Base-by-base conservation (phyloP, 805 yeast genomes). In the Zygosaccharomyces kombuchaensis region DNA sequence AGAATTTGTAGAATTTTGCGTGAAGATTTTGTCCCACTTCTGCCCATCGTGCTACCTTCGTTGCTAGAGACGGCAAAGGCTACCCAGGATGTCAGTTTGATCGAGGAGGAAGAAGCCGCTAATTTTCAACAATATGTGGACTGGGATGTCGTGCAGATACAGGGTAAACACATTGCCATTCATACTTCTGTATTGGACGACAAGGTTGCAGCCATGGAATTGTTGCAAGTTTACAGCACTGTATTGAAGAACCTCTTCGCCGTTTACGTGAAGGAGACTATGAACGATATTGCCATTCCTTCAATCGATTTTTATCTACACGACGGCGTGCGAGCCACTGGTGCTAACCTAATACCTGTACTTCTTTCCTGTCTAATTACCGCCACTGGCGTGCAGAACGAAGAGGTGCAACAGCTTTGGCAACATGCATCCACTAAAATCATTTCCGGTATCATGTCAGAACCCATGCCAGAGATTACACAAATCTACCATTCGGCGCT, bases 121-220 rank as follows among this genome's bases (percentile, higher is more conserved):
- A 87, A 86, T 54, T 80, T 80, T 53, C 84, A 81, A 56, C 82
- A 81, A 59, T 86, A 87, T 57, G 95, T 89, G 44, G 96, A 89
- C 51, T 93, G 96, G 93, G 98, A 93, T 60, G 93, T 93, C 37
- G 82, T 93, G 44, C 88, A 88, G 55, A 72, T 90, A 36, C 81
- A 87, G 25, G 99, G 98, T 44, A 90, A 88, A 65, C 90, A 87
- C 59, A 80, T 93, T 58, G 98, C 97, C 17, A 88, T 93, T 43
- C 96, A 91, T 62, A 90, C 97, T 3, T 88, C 96, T 9, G 73
- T 87, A n/a, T 74, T 93, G 48, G 99, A 93, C 61, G 98, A 91
- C 52, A 93, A 93, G 68, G 90, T 87, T 2, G 77, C 84, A 35
- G 97, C 98, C 6, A 87, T 93, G 73, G 97, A 91, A 60, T 71